Evolutionary conservation across 768 basidiomycete genomes (phyloP).

Genomic region (Porphyrellus cyaneotinctus): DNA sequence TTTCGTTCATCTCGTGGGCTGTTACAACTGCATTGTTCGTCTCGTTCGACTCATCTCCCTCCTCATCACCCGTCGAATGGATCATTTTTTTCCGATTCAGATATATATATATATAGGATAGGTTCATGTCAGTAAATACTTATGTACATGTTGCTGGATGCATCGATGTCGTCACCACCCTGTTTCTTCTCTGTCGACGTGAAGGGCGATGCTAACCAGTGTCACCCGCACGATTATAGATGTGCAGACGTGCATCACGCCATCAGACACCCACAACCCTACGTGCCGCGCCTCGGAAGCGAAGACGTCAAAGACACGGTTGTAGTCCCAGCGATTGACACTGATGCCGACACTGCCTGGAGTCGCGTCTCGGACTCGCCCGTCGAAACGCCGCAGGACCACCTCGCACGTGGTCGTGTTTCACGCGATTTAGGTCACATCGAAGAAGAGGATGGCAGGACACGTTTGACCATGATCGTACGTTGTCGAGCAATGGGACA

Average conservation of each 20-base stretch:
- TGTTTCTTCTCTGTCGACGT: neutral
- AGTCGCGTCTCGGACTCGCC: too few relatives aligned
- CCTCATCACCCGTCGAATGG: neutral
- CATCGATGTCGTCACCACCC: conserved; percentile 13
- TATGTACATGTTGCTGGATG: conserved; percentile 28
- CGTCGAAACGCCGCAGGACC: too few relatives aligned
- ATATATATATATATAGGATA: conserved; percentile 24
- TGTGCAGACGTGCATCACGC: neutral
- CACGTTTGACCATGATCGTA: too few relatives aligned
- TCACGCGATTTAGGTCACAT: too few relatives aligned
- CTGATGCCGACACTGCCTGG: conserved; percentile 31
- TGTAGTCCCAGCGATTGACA: too few relatives aligned
- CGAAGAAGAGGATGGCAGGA: too few relatives aligned
- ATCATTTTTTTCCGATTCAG: conserved; percentile 1
- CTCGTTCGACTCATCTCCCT: neutral
- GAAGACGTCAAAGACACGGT: neutral
- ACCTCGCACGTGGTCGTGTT: too few relatives aligned
- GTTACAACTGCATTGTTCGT: too few relatives aligned
- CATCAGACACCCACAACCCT: neutral
- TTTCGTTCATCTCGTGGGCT: neutral
- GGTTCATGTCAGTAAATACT: conserved; percentile 10
- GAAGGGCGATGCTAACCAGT: neutral
- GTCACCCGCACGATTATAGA: neutral
- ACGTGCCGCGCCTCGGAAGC: neutral
- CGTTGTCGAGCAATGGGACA: too few relatives aligned